phyloP scores from a whole-genome alignment of 169 alveolate species.

The Fabrea salina region DNA sequence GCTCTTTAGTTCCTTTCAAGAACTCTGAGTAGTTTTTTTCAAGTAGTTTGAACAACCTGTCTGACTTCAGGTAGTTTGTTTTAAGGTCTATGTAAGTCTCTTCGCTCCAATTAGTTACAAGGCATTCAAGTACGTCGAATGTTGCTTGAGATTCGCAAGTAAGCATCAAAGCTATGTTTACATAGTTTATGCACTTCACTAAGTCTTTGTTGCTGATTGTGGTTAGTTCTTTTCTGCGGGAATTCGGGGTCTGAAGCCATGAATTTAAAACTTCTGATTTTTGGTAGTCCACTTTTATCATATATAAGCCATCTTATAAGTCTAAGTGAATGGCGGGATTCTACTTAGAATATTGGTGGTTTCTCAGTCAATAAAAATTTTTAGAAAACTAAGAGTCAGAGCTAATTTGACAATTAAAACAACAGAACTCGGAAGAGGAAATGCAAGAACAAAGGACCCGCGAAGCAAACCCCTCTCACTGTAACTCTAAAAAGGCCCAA shows the following conservation, averaged over 20 bases:
- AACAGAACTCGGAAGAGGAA: no score
- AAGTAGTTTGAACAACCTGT: not conserved
- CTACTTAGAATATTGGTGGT: no score
- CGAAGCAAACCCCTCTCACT: no score
- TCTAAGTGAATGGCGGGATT: no score
- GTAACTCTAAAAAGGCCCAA: no score
- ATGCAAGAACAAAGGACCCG: no score
- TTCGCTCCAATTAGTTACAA: constrained; percentile 10
- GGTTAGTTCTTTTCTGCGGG: not conserved
- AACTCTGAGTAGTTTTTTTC: not conserved
- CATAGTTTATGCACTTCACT: not conserved
- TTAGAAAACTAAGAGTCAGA: no score
- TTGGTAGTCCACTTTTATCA: not conserved
- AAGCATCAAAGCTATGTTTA: constrained; percentile 3
- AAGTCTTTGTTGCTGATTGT: not conserved
- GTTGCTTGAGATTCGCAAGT: not conserved
- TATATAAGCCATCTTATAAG: no score
- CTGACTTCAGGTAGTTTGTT: not conserved
- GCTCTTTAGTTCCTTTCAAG: not conserved
- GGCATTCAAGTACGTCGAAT: not conserved
- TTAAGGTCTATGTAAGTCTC: not conserved
- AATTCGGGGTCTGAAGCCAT: not conserved
- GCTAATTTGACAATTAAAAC: no score
- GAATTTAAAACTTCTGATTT: not conserved
- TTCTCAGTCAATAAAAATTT: no score